Evolutionary conservation across 345 rosid species (phyloP).

Genomic region (Erucastrum elatum): DNA sequence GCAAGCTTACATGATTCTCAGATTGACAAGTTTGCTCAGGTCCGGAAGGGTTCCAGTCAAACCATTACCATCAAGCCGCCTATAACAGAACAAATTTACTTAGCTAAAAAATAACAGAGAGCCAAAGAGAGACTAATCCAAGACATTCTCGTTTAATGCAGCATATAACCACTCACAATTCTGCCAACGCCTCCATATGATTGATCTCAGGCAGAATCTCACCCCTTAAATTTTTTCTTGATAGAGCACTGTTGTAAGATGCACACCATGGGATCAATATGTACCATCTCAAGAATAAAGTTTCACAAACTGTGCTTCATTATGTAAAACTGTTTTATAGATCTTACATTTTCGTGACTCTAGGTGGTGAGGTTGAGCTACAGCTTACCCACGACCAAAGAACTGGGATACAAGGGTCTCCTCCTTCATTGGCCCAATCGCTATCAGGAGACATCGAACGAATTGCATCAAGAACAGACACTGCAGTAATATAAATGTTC

Average conservation of each 20-base stretch:
- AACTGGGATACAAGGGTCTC: slow-evolving; percentile 92
- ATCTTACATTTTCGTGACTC: slow-evolving; percentile 87
- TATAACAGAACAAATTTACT: slow-evolving; percentile 34
- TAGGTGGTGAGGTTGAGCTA: slow-evolving; percentile 64
- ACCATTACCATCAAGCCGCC: slow-evolving; percentile 86
- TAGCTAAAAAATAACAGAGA: slow-evolving; percentile 10
- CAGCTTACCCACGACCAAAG: slow-evolving; percentile 86
- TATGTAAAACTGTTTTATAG: neutral
- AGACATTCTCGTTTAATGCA: neutral
- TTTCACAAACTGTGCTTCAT: neutral
- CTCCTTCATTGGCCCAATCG: slow-evolving; percentile 65
- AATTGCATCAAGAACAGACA: slow-evolving; percentile 58
- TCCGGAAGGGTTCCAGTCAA: slow-evolving; percentile 75
- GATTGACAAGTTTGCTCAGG: slow-evolving; percentile 68
- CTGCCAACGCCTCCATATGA: slow-evolving; percentile 63
- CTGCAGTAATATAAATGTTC: slow-evolving; percentile 45
- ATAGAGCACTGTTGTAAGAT: slow-evolving; percentile 54
- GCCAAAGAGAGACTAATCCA: slow-evolving; percentile 6
- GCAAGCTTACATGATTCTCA: slow-evolving; percentile 72
- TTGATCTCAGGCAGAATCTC: slow-evolving; percentile 64
- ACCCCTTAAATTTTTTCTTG: slow-evolving; percentile 69
- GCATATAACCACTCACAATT: slow-evolving; percentile 60
- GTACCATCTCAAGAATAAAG: slow-evolving; percentile 2
- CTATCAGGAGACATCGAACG: slow-evolving; percentile 51
- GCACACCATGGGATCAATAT: neutral